Evolutionary conservation across 768 basidiomycete species (phyloP), one percentile per base, ranked within the genome.

Genomic region (Kondoa subrosea): DNA sequence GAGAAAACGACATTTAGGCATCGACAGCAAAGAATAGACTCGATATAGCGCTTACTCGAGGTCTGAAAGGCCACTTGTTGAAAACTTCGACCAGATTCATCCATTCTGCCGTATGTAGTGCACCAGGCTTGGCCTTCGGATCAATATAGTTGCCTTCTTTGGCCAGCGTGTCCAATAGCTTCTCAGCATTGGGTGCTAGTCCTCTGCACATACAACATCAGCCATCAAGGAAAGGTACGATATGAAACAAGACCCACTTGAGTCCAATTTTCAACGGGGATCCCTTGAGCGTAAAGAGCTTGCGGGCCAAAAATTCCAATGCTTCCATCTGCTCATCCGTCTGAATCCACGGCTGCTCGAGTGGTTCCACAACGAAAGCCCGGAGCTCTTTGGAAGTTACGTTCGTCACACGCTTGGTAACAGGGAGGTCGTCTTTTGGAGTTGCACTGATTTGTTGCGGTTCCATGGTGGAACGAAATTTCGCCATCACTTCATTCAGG

Each of bases 51-150:
- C 64, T 31, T 3, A 65, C 64, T 16, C 25, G 29, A 8, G 69
- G 69, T 33, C 57, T 67, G 66, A 69, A 69, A 12, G 69, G 69
- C 69, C 69, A 69, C 3, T 34, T 27, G 56, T 34, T 12, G 34
- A 67, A 69, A 14, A n/a, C 69, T 16, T 61, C 26, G 3, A 65
- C 17, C 21, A 69, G 14, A 16, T 27, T 30, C 2, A 56, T 2
- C 69, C 69, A 69, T 27, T 69, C 65, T 57, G 56, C 27, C 12
- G 2, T 56, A 14, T 57, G 57, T 31, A 69, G 60, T 59, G 61
- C 21, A 29, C 32, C 21, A 27, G 69, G 65, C 32, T 16, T 33
- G 15, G 26, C 56, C 25, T 62, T 34, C 17, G 57, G 56, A 34
- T 67, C 58, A 17, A 69, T 34, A n/a, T 30, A 21, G 8, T 34